Conservation (phyloP, 176 grass and related monocot genomes). For the Ampelocalamus luodianensis region DNA sequence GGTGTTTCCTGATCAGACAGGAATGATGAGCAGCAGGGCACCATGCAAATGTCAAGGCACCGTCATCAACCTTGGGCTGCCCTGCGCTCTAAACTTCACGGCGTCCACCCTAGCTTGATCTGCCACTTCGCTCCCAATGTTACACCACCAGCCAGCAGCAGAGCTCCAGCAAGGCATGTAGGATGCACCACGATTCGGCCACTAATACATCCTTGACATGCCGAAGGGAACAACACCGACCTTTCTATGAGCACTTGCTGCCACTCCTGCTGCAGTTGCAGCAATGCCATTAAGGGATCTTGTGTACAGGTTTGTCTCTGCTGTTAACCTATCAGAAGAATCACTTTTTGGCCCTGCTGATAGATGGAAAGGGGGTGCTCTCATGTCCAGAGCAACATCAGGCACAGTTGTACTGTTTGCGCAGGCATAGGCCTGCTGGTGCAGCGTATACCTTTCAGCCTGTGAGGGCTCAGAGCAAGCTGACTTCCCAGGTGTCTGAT, state of each 20-base stretch:
- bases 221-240: conserved; percentile 66
- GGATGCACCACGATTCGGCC: conserved; percentile 20
- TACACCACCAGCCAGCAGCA: conserved; percentile 1
- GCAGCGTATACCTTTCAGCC: conserved; percentile 61
- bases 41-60: neutral
- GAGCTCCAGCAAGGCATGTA: conserved; percentile 21
- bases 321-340: conserved; percentile 52
- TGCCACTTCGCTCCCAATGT: conserved; percentile 13
- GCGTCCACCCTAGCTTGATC: conserved; percentile 26
- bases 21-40: conserved; percentile 27
- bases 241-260: conserved; percentile 73
- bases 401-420: conserved; percentile 58
- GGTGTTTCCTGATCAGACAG: conserved; percentile 25
- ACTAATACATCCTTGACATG: conserved; percentile 87
- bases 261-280: conserved; percentile 67
- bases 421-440: conserved; percentile 59
- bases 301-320: conserved; percentile 60
- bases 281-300: conserved; percentile 65
- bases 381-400: conserved; percentile 89
- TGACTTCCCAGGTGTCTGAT: conserved; percentile 60
- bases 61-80: conserved; percentile 1
- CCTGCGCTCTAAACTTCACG: neutral
- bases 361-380: conserved; percentile 81
- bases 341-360: conserved; percentile 50
- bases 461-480: conserved; percentile 52